phyloP scores from a whole-genome alignment of 441 rosid genomes.

The Populus hybrid region DNA sequence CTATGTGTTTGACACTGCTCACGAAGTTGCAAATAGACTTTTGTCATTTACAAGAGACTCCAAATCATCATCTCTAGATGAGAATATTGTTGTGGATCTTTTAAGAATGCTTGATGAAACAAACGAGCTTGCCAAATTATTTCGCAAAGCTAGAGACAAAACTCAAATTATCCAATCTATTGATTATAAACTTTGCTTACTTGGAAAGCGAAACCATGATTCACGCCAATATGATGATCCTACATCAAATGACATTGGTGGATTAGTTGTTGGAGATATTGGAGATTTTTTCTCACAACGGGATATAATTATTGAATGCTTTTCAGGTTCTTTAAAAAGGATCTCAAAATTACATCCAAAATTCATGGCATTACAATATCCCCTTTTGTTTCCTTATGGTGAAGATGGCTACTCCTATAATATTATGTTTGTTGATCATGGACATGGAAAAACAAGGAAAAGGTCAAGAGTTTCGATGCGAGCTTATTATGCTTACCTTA shows the following conservation, averaged over 20 bases:
- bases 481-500: not conserved
- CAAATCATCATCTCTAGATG: not conserved
- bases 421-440: not conserved
- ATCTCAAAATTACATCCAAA: not conserved
- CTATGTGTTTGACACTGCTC: not conserved
- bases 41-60: not conserved
- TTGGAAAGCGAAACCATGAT: not conserved
- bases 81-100: not conserved
- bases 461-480: not conserved
- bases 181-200: not conserved
- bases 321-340: not conserved
- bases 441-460: too few species aligned
- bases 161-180: not conserved
- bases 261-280: not conserved
- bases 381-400: not conserved
- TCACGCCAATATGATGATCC: not conserved
- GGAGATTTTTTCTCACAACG: not conserved
- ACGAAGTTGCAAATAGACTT: not conserved
- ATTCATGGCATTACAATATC: not conserved
- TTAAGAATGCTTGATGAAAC: not conserved
- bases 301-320: constrained; percentile 7
- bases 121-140: not conserved
- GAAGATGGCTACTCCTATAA: not conserved
- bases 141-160: too few species aligned
- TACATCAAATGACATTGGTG: not conserved